A percentile compares a stretch with the other conserved stretches of the same genome.
These are phyloP conservation scores for Penicillium janthinellum DNA, from an alignment of 2,329 filamentous ascomycete species.

Conservation along the genomic window DNA sequence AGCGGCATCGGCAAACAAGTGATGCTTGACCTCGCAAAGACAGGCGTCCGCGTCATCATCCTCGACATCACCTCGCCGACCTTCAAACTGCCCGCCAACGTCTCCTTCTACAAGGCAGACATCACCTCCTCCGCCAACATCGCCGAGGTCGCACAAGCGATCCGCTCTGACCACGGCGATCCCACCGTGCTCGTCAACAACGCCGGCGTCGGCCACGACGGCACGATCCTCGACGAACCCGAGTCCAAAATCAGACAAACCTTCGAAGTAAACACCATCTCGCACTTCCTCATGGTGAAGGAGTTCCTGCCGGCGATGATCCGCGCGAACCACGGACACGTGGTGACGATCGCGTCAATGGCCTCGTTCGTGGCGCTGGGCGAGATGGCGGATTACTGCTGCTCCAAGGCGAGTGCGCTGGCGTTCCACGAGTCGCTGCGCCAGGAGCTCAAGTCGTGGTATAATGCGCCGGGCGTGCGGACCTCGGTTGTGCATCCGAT, in stretches of 20 bases:
- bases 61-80: slow-evolving; percentile 41
- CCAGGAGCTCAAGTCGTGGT: slow-evolving; percentile 41
- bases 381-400: slow-evolving; percentile 56
- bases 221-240: slow-evolving; percentile 51
- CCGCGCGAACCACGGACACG: slow-evolving; percentile 55
- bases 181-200: slow-evolving; percentile 55
- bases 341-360: slow-evolving; percentile 58
- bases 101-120: slow-evolving; percentile 41
- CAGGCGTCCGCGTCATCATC: slow-evolving; percentile 38
- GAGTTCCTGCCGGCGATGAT: slow-evolving; percentile 58
- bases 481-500: slow-evolving; percentile 41
- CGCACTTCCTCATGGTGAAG: slow-evolving; percentile 54
- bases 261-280: slow-evolving; percentile 56
- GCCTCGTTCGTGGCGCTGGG: slow-evolving; percentile 52
- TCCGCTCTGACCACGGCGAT: slow-evolving; percentile 45
- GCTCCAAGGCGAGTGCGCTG: slow-evolving; percentile 55
- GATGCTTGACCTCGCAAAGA: slow-evolving; percentile 33
- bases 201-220: slow-evolving; percentile 51
- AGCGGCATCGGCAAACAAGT: slow-evolving; percentile 44
- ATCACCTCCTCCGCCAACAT: slow-evolving; percentile 40
- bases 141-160: slow-evolving; percentile 37
- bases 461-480: slow-evolving; percentile 41
- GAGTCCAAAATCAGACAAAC: slow-evolving; percentile 50
- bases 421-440: slow-evolving; percentile 55
- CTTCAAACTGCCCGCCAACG: slow-evolving; percentile 36